Evolutionary conservation across 768 basidiomycete genomes (phyloP).

Genomic region (Tylopilus sp.): DNA sequence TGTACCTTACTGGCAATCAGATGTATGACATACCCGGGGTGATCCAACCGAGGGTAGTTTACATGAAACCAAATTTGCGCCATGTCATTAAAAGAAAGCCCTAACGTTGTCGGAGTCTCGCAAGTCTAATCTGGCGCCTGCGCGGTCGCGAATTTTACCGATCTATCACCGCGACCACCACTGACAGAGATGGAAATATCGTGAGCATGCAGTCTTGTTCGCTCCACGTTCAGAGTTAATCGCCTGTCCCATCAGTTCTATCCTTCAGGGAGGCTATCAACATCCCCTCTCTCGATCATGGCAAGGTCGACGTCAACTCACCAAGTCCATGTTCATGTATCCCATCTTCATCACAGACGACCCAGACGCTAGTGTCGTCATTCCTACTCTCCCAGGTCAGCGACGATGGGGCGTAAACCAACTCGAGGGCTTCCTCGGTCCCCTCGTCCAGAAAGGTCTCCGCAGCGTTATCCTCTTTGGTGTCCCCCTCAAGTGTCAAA

Average conservation of each 20-base stretch:
- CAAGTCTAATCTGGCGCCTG: neutral
- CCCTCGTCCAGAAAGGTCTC: conserved; percentile 87
- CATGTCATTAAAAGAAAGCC: neutral
- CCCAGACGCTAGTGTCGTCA: conserved; percentile 75
- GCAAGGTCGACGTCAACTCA: conserved; percentile 77
- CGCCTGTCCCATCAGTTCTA: conserved; percentile 44
- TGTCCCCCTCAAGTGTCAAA: conserved; percentile 75
- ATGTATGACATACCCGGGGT: neutral
- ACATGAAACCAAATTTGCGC: neutral
- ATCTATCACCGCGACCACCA: neutral
- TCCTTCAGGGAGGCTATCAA: conserved; percentile 91
- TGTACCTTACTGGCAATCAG: neutral
- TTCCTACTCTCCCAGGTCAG: conserved; percentile 80
- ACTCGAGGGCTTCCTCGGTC: conserved; percentile 81
- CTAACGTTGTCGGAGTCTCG: too few species aligned
- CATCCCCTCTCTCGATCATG: conserved; percentile 87
- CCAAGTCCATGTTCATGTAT: conserved; percentile 97
- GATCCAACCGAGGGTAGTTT: neutral
- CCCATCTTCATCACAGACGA: conserved; percentile 98
- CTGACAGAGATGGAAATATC: conserved; percentile 43
- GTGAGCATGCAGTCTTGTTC: conserved; percentile 29
- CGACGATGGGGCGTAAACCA: conserved; percentile 94
- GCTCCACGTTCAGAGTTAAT: conserved; percentile 3
- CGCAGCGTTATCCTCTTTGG: conserved; percentile 93
- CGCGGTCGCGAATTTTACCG: neutral